A percentile compares a stretch with the other conserved stretches of the same genome.
Evolutionary conservation across 352 stramenopile genomes (phyloP).

Genomic region (Phytophthora macrochlamydospora): DNA sequence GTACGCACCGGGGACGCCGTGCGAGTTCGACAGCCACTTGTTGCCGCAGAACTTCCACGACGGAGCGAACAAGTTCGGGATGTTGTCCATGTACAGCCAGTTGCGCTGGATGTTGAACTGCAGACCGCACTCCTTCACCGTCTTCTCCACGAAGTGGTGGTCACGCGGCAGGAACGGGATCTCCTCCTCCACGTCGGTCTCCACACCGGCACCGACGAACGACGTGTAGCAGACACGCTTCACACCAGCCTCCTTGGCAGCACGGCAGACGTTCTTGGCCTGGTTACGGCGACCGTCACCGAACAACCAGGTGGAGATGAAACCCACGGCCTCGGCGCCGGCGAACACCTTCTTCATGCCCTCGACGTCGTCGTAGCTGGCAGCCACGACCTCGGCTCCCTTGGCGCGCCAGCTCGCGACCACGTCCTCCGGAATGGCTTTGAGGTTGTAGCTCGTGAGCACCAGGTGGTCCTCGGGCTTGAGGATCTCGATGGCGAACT

Average conservation of each 20-base stretch:
- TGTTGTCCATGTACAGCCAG: constrained; percentile 32
- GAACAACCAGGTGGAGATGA: constrained; percentile 36
- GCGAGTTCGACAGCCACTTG: constrained; percentile 32
- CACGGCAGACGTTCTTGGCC: constrained; percentile 25
- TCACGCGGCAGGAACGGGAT: constrained; percentile 27
- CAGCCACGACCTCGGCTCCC: constrained; percentile 23
- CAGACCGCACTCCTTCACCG: constrained; percentile 23
- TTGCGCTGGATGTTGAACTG: constrained; percentile 38
- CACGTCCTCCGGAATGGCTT: constrained; percentile 23
- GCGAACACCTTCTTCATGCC: constrained; percentile 30
- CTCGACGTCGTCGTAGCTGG: constrained; percentile 30
- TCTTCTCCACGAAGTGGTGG: constrained; percentile 33
- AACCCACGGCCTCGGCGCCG: constrained; percentile 22
- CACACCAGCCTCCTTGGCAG: constrained; percentile 21
- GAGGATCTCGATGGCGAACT: constrained; percentile 29
- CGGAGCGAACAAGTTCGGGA: constrained; percentile 29
- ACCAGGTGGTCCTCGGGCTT: constrained; percentile 35
- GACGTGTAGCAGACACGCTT: constrained; percentile 35
- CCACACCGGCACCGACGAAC: constrained; percentile 16
- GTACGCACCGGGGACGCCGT: constrained; percentile 16
- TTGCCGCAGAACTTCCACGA: constrained; percentile 34
- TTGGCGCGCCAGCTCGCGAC: constrained; percentile 23
- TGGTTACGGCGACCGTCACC: constrained; percentile 30
- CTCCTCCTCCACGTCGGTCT: constrained; percentile 25
- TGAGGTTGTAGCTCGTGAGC: constrained; percentile 29